Evolutionary conservation across 352 stramenopile species (phyloP), one percentile per base, ranked within the genome.

Genomic region (Globisporangium canariense): DNA sequence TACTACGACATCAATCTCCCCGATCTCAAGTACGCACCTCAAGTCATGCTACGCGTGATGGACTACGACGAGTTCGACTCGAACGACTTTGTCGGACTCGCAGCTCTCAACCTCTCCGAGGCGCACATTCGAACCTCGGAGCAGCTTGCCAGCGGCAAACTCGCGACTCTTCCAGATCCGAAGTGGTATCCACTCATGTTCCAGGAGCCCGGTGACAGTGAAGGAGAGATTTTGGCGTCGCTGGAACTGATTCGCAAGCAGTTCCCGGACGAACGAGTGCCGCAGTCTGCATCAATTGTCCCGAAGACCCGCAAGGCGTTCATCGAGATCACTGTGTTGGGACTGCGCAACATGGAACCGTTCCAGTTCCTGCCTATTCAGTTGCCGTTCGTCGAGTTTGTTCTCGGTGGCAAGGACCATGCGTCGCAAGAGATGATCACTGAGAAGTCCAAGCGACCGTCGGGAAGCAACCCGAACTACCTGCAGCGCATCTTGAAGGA

Each of bases 311-410:
- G 82, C 9, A 90, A 88, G 52, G 87, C 86, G 13, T 94, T 80
- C 51, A 43, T 96, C 13, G 88, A 97, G 62, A 84, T 97, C 51
- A 93, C 90, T 0, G 79, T 95, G 2, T 63, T 97, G 16, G 87
- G 89, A 30, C 65, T 97, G 52, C 86, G 90, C 28, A 86, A 91
- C 72, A 85, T 98, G 81, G 75, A 89, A 53, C 88, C 91, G 30
- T 97, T 90, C 69, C 80, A 96, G 54, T 97, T 96, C 66, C 68
- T 97, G 54, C 84, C 86, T 0, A 93, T 97, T 56, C 86, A 97
- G 61, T 54, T 96, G 36, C 88, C 91, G 3, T 96, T 87, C 66
- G 57, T 97, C 8, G 86, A 96, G 58, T 97, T 98, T 49, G 80
- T 97, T 41, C 72, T 97, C 3, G 89, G 88, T 59, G 86, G 88